Evolutionary conservation across 805 yeast genomes (phyloP).

Genomic region (Kregervanrija delftensis): DNA sequence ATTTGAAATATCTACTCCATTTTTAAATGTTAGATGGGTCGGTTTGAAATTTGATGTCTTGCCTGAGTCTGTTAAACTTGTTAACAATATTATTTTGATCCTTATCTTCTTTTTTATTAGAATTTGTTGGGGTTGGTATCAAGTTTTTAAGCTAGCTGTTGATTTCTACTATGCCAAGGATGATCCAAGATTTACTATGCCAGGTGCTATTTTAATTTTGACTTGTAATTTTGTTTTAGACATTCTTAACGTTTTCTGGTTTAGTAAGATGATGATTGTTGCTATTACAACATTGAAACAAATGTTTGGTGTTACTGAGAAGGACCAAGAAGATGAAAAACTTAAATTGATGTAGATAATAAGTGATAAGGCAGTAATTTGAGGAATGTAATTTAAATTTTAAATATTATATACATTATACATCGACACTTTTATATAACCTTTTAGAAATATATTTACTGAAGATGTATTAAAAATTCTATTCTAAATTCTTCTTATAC

Average conservation of each 20-base stretch:
- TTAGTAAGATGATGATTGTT: constrained; percentile 30
- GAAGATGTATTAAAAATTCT: neutral
- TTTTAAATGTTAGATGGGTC: constrained; percentile 31
- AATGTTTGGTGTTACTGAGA: constrained; percentile 21
- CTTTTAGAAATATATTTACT: neutral
- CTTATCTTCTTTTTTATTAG: constrained; percentile 29
- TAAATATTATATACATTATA: too few relatives aligned
- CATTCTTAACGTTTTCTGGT: constrained; percentile 31
- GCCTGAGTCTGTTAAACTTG: constrained; percentile 23
- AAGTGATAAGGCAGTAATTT: neutral
- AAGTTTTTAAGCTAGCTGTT: constrained; percentile 19
- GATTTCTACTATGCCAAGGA: constrained; percentile 23
- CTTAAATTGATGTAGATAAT: constrained; percentile 24
- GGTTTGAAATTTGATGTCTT: constrained; percentile 27
- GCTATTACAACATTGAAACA: constrained; percentile 29
- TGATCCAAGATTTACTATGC: constrained; percentile 23
- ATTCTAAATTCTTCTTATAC: constrained; percentile 19
- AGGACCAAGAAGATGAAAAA: constrained; percentile 20
- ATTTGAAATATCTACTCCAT: constrained; percentile 33
- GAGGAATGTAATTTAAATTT: neutral
- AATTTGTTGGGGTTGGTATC: constrained; percentile 34
- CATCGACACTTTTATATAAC: neutral
- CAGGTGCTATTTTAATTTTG: constrained; percentile 23
- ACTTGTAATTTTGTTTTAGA: constrained; percentile 28
- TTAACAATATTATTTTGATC: constrained; percentile 29